Evolutionary conservation across 371 early-diverging fungal genomes (phyloP).

Genomic region (Globomyces sp.): DNA sequence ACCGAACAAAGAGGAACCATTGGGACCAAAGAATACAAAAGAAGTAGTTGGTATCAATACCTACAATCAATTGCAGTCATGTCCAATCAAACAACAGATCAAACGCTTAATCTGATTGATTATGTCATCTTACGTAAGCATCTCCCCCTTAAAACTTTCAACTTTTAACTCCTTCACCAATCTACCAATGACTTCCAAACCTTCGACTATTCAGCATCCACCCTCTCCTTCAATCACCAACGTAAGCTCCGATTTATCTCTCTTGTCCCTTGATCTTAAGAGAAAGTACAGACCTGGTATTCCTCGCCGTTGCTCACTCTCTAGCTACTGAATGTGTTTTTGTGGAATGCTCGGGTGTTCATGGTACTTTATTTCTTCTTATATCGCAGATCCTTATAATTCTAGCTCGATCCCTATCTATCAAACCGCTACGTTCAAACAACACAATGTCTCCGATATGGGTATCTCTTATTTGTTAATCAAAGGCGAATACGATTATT

Average conservation of each 20-base stretch:
- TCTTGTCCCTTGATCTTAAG: neutral
- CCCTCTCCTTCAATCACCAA: neutral
- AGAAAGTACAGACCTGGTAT: neutral
- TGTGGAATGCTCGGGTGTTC: slow-evolving; percentile 6
- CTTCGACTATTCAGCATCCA: too few species aligned
- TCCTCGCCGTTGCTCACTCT: too few species aligned
- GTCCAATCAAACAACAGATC: too few species aligned
- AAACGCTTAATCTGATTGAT: too few species aligned
- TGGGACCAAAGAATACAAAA: too few species aligned
- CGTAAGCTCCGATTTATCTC: neutral
- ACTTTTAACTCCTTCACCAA: too few species aligned
- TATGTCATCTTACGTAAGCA: too few species aligned
- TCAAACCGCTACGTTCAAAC: slow-evolving; percentile 96
- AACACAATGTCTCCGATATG: slow-evolving; percentile 65
- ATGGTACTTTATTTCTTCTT: slow-evolving; percentile 65
- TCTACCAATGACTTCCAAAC: too few species aligned
- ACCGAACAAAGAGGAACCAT: too few species aligned
- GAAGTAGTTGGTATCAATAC: too few species aligned
- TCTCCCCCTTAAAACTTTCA: too few species aligned
- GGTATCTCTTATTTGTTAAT: neutral
- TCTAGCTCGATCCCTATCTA: slow-evolving; percentile 92
- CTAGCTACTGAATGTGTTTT: slow-evolving; percentile 9
- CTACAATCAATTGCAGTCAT: too few species aligned
- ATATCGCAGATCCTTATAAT: slow-evolving; percentile 74
- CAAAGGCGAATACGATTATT: slow-evolving; percentile 87